phyloP scores from a whole-genome alignment of 331 rosid species.

The Rhamnella rubrinervis region DNA sequence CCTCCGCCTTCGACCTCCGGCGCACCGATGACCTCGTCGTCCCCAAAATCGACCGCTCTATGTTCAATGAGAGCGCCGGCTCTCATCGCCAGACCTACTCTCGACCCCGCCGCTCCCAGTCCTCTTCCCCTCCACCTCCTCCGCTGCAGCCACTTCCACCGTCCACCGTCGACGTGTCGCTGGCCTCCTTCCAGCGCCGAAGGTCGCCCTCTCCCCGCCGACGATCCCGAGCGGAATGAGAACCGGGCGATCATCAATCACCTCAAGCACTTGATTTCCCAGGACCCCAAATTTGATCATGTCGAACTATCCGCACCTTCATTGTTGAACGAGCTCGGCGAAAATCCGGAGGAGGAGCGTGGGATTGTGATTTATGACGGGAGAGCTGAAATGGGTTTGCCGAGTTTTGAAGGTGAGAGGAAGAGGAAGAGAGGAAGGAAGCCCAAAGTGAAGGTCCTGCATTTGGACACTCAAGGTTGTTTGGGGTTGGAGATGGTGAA shows the following conservation, averaged over 20 bases:
- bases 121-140: slow-evolving; percentile 10
- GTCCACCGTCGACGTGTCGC: slow-evolving; percentile 59
- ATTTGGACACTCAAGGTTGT: slow-evolving; percentile 34
- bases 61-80: slow-evolving; percentile 77
- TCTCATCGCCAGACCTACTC: slow-evolving; percentile 84
- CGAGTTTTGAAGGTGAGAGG: slow-evolving; percentile 30
- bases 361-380: slow-evolving; percentile 9
- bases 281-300: slow-evolving; percentile 62
- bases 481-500: slow-evolving; percentile 44
- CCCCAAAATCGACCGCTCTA: slow-evolving; percentile 64
- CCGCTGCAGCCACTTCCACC: slow-evolving; percentile 24
- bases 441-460: slow-evolving; percentile 47
- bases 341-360: neutral
- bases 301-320: slow-evolving; percentile 37
- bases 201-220: slow-evolving; percentile 34
- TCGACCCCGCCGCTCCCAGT: slow-evolving; percentile 39
- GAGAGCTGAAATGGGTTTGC: slow-evolving; percentile 1
- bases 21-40: slow-evolving; percentile 25
- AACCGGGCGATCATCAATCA: slow-evolving; percentile 57
- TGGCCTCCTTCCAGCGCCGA: slow-evolving; percentile 45
- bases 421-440: slow-evolving; percentile 81
- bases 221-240: slow-evolving; percentile 45
- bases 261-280: slow-evolving; percentile 52
- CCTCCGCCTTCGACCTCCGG: slow-evolving; percentile 29
- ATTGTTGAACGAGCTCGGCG: neutral